Evolutionary conservation across 768 basidiomycete genomes (phyloP), one percentile per base, ranked within the genome.

Genomic region (Clitopilus passeckerianus): DNA sequence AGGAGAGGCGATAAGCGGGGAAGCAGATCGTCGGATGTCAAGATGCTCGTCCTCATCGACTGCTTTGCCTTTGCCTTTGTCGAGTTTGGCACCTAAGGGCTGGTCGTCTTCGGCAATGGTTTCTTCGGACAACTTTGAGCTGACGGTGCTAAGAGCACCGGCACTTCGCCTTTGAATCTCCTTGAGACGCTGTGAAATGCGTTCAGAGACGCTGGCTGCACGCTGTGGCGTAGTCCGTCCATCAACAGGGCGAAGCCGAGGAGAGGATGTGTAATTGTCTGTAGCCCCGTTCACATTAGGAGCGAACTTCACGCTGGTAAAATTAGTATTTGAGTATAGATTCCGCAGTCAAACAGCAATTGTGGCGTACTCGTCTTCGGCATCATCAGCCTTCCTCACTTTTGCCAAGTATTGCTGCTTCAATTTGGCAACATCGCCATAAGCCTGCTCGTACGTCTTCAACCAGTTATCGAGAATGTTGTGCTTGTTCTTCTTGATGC

Each of bases 191-290:
- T 87, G 82, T 1, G 89, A 79, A 64, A 97, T 93, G 56, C 93
- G 87, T 70, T 96, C 94, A 0, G 93, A 89, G 52, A 96, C 89
- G 54, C 88, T 94, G 15, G 86, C 80, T 16, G 89, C 86, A 18
- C 91, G 82, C 57, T 82, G 78, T 0, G 85, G 87, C 30, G 81
- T 72, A 0, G 73, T 67, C 16, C 84, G 83, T 57, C 78, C 74
- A 58, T 87, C 86, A 14, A 73, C 77, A 5, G 90, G 87, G 6
- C 77, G 75, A 9, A 86, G 70, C 57, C 83, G 82, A 9, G 93
- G 91, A 16, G 93, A 93, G n/a, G 78, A 81, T 1, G 93, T 94
- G 71, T 90, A 94, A 62, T 84, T 86, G 72, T 95, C 93, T 34
- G 78, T 74, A 14, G 77, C 64, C 55, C 80, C 80, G 52, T 75